Conservation (phyloP, 352 stramenopile species). For the Globisporangium parvum region DNA sequence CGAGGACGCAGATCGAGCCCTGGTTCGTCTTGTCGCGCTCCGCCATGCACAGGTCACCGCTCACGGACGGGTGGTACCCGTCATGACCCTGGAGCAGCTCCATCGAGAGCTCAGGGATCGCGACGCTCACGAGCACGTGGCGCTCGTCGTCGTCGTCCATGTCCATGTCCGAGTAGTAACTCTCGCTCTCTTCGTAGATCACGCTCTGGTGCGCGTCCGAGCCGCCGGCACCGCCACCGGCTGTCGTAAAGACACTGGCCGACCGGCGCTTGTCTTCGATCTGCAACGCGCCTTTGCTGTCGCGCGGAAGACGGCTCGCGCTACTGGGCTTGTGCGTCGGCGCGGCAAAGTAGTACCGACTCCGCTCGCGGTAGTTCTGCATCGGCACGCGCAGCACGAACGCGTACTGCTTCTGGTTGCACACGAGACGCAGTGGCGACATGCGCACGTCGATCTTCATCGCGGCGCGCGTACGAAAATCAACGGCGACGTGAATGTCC, state of each 20-base stretch:
- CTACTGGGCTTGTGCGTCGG: slow-evolving; percentile 1
- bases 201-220: slow-evolving; percentile 16
- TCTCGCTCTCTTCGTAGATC: slow-evolving; percentile 21
- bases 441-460: slow-evolving; percentile 51
- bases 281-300: not conserved
- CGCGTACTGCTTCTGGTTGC: slow-evolving; percentile 78
- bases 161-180: slow-evolving; percentile 9
- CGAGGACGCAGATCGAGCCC: slow-evolving; percentile 66
- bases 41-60: slow-evolving; percentile 71
- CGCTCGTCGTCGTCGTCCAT: slow-evolving; percentile 27
- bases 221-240: not conserved
- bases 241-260: slow-evolving; percentile 1
- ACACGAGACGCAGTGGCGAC: slow-evolving; percentile 66
- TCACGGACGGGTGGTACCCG: slow-evolving; percentile 73
- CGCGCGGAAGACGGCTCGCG: not conserved
- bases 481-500: slow-evolving; percentile 41
- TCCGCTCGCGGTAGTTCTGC: slow-evolving; percentile 67
- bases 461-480: slow-evolving; percentile 55
- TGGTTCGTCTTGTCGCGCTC: slow-evolving; percentile 54
- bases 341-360: slow-evolving; percentile 33
- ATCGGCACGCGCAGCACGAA: slow-evolving; percentile 70
- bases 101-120: slow-evolving; percentile 71
- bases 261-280: slow-evolving; percentile 4
- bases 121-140: slow-evolving; percentile 46
- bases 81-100: slow-evolving; percentile 71